Base-by-base conservation (phyloP, 306 rosid species). In the Lupinus albus region DNA sequence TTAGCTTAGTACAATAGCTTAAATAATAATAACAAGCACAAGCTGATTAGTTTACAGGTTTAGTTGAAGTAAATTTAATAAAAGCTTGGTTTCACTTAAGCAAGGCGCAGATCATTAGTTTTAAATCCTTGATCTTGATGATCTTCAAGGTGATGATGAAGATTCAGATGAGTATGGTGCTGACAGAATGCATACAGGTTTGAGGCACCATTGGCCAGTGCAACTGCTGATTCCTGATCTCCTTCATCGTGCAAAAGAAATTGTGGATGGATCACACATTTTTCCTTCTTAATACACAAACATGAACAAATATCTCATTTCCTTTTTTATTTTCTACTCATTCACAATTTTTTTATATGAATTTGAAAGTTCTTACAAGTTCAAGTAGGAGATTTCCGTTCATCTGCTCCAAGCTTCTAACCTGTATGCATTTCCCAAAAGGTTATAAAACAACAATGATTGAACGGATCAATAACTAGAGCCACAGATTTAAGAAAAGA, bases 121-220 rank as follows among this genome's bases (percentile, higher is more conserved):
- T 64, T 82, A 16, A 51, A 81, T 0, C 45, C 75, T 14, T 5
- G 38, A 33, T 33, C 38, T 25, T 25, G 30, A 33, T 25, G 30
- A 33, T 65, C 67, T 7, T 33, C 83, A 13, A 61, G 76, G 20
- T 79, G 77, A 12, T 25, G 4, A 25, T 47, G 73, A 62, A 73
- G 61, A 76, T 61, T 81, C 75, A 78, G 28, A 51, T 84, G 82
- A 67, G 45, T 8, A 32, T 76, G 75, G 76, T 70, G 81, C 36
- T 71, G 79, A 64, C 83, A 86, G 80, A 84, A 79, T 6, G 82
- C 78, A 67, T 72, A 84, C 1, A 86, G 64, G 56, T 79, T 84
- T 60, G 85, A 79, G 20, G 85, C 89, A n/a, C 91, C 95, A 48
- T 85, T 86, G 38, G 85, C 82, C 47, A 82, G 11, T 38, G 87